Percentiles rank a stretch among this genome's conserved stretches.
phyloP scores from a whole-genome alignment of 768 basidiomycete genomes.

The Lactarius indigo region DNA sequence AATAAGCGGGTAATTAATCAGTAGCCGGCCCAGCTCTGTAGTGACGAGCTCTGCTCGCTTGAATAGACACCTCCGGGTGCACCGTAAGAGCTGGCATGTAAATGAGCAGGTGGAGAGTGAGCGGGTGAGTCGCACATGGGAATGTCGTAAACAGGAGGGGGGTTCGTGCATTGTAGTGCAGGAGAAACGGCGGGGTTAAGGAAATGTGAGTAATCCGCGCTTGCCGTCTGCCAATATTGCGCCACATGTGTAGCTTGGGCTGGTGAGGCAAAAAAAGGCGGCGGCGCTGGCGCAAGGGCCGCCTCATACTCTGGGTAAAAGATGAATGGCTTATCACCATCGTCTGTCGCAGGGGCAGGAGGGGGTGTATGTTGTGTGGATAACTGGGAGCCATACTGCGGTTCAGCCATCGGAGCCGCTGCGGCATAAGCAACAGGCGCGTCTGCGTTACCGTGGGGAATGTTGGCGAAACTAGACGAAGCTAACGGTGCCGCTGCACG shows the following conservation, averaged over 20 bases:
- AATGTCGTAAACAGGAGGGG: slow-evolving; percentile 12
- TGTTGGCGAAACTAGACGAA: slow-evolving; percentile 13
- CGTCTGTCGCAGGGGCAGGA: slow-evolving; percentile 10
- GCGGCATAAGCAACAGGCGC: slow-evolving; percentile 9
- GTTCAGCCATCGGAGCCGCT: not conserved
- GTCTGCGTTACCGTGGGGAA: slow-evolving; percentile 15
- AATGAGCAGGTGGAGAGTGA: not conserved
- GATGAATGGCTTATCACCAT: slow-evolving; percentile 27
- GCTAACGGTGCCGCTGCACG: not conserved
- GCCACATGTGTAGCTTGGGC: not conserved
- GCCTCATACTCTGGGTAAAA: slow-evolving; percentile 26
- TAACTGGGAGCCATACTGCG: not conserved
- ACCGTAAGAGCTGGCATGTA: not conserved
- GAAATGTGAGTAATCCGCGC: slow-evolving; percentile 20
- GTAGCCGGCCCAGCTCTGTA: slow-evolving; percentile 20
- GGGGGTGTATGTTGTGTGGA: not conserved
- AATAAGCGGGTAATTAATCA: slow-evolving; percentile 3
- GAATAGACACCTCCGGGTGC: slow-evolving; percentile 7
- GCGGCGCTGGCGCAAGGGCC: slow-evolving; percentile 3
- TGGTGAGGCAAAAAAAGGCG: slow-evolving; percentile 8
- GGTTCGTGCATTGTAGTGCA: slow-evolving; percentile 17
- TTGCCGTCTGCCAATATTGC: slow-evolving; percentile 15
- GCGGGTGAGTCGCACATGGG: slow-evolving; percentile 2
- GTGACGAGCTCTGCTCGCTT: slow-evolving; percentile 18
- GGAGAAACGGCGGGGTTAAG: slow-evolving; percentile 20